Evolutionary conservation across 2,329 filamentous ascomycete species (phyloP).

Genomic region (Geosmithia flava): DNA sequence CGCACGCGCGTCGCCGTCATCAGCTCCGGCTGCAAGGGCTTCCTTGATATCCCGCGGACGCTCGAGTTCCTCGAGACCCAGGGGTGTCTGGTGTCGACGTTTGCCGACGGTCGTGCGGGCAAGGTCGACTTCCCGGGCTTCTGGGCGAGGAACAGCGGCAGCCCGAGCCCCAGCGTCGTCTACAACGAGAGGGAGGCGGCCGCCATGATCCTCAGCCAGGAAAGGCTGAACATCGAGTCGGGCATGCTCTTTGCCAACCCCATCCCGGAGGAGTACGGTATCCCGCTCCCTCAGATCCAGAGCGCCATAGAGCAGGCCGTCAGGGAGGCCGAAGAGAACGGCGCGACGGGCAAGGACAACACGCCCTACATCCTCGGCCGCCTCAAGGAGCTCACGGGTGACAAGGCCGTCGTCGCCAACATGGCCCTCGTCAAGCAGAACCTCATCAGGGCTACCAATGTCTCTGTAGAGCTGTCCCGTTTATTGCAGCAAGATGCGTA

Average conservation of each 20-base stretch:
- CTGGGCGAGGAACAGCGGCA: constrained; percentile 78
- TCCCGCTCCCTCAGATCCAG: constrained; percentile 61
- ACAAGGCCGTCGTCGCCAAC: constrained; percentile 63
- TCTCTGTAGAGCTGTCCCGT: constrained; percentile 39
- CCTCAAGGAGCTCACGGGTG: constrained; percentile 66
- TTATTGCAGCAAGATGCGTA: constrained; percentile 17
- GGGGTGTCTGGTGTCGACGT: constrained; percentile 76
- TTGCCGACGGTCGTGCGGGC: constrained; percentile 65
- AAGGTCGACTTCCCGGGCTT: constrained; percentile 83
- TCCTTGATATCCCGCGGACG: constrained; percentile 82
- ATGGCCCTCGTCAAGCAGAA: constrained; percentile 45
- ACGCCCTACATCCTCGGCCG: constrained; percentile 74
- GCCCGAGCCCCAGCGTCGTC: constrained; percentile 65
- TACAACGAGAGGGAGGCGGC: constrained; percentile 72
- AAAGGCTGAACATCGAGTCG: constrained; percentile 57
- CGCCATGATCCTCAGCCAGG: constrained; percentile 74
- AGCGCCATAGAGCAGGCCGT: constrained; percentile 56
- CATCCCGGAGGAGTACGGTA: constrained; percentile 57
- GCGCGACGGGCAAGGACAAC: constrained; percentile 61
- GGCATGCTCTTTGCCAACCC: constrained; percentile 86
- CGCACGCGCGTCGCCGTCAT: constrained; percentile 81
- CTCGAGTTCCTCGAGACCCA: constrained; percentile 65
- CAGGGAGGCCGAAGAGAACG: constrained; percentile 48
- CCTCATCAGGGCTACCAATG: constrained; percentile 39
- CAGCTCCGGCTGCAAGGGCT: constrained; percentile 88